These are phyloP conservation scores for Delonix regia DNA, from an alignment of 306 rosid genomes.

Conservation along the genomic window DNA sequence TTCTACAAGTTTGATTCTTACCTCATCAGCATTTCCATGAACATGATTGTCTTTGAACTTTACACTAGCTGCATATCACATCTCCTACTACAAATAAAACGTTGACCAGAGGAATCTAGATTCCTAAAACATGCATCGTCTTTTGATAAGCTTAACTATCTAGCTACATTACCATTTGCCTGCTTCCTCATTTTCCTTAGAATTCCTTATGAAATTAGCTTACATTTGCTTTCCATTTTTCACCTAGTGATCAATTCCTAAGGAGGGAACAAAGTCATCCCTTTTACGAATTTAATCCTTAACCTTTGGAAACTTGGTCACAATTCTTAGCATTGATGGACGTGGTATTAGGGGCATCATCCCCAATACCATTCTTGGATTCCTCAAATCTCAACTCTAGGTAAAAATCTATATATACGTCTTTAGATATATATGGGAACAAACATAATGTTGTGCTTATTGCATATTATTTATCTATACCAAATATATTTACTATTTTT, in stretches of 20 bases:
- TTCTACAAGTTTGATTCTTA: too few species aligned
- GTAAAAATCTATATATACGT: neutral
- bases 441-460: too few species aligned
- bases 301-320: slow-evolving; percentile 49
- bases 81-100: neutral
- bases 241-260: neutral
- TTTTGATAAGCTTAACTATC: neutral
- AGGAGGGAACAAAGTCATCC: slow-evolving; percentile 31
- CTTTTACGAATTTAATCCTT: slow-evolving; percentile 45
- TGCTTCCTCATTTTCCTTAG: neutral
- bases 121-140: neutral
- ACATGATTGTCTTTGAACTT: too few species aligned
- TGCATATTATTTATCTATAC: neutral
- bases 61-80: neutral
- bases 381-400: slow-evolving; percentile 62
- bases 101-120: neutral
- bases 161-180: neutral
- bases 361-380: slow-evolving; percentile 52
- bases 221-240: neutral
- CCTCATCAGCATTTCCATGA: too few species aligned
- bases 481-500: neutral
- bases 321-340: slow-evolving; percentile 65
- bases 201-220: neutral
- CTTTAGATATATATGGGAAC: neutral
- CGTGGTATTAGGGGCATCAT: slow-evolving; percentile 70